Base-by-base conservation (phyloP, 2,329 filamentous ascomycete species). In the Cytospora paraplurivora region DNA sequence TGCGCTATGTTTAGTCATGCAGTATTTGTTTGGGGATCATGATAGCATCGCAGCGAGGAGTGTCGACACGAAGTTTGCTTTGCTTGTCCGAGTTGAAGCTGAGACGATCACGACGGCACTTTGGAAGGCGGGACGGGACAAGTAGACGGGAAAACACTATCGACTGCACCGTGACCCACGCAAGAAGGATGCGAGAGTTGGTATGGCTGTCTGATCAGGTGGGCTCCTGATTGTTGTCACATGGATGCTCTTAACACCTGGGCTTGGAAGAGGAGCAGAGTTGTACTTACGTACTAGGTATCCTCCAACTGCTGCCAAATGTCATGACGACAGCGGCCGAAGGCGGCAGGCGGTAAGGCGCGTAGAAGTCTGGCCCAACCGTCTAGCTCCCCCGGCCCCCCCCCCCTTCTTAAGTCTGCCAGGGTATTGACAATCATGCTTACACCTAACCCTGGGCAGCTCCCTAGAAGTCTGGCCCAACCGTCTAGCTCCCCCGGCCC, bases 31-130 rank as follows among this genome's bases (percentile, higher is more conserved):
- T 34, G 37, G 27, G 13, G 41, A 52, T 64, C 64, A 66, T 64
- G 44, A 55, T 56, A 66, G 53, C 62, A 68, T 66, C 49, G 10
- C 53, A 11, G 37, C 54, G 33, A 41, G 21, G 34, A 41, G 55
- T 32, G 51, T 56, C 41, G 41, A 47, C 37, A 56, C 15, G 19
- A n/a, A 27, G 38, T 55, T 49, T 55, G 54, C 41, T 61, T 10
- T 37, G 52, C 38, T 35, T 44, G 44, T 61, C 32, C 15, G 51
- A 49, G 51, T 10, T 47, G 44, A 47, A 21, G 12, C 44, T 19
- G n/a, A 12, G 11, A 4, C 5, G 12, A 19, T 21, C 27, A 27
- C 27, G 4, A 21, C 44, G 44, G 44, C 44, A 47, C 44, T 47
- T 47, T 21, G n/a, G 44, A 47, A 19, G 44, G 38, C 11, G 21